These are phyloP conservation scores for Periconia digitata DNA, from an alignment of 2,329 filamentous ascomycete species.

Conservation along the genomic window DNA sequence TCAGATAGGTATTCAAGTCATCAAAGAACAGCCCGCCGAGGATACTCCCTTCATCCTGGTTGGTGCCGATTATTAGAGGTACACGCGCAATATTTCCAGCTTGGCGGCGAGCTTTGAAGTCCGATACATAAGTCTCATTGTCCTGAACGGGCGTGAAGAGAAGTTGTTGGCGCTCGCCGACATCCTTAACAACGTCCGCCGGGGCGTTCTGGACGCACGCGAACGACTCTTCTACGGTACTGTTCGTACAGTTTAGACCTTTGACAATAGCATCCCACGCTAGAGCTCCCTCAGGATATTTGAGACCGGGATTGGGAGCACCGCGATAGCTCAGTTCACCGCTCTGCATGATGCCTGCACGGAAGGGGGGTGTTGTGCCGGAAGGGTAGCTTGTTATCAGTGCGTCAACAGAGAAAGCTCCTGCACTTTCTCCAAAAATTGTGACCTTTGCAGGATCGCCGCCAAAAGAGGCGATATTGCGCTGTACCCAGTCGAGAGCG, in stretches of 20 bases:
- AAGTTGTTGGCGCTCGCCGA: constrained; percentile 20
- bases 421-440: constrained; percentile 41
- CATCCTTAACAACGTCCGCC: constrained; percentile 17
- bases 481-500: constrained; percentile 57
- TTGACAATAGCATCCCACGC: constrained; percentile 26
- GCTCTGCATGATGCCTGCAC: constrained; percentile 32
- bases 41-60: constrained; percentile 29
- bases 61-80: constrained; percentile 28
- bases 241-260: constrained; percentile 19
- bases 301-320: constrained; percentile 1
- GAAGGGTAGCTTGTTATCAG: constrained; percentile 28
- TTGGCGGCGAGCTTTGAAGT: constrained; percentile 19
- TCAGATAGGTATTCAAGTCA: constrained; percentile 19
- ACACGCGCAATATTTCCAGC: constrained; percentile 27
- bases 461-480: constrained; percentile 53
- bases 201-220: constrained; percentile 25
- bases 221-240: constrained; percentile 17
- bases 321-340: constrained; percentile 26
- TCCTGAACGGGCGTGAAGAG: constrained; percentile 23
- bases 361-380: constrained; percentile 24
- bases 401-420: constrained; percentile 25
- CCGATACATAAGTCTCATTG: constrained; percentile 21
- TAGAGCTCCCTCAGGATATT: constrained; percentile 1
- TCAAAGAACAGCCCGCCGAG: constrained; percentile 18
- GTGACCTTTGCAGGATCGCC: constrained; percentile 54